These are phyloP conservation scores for Mycena kentingensis DNA, from an alignment of 768 basidiomycete species.

Conservation along the genomic window DNA sequence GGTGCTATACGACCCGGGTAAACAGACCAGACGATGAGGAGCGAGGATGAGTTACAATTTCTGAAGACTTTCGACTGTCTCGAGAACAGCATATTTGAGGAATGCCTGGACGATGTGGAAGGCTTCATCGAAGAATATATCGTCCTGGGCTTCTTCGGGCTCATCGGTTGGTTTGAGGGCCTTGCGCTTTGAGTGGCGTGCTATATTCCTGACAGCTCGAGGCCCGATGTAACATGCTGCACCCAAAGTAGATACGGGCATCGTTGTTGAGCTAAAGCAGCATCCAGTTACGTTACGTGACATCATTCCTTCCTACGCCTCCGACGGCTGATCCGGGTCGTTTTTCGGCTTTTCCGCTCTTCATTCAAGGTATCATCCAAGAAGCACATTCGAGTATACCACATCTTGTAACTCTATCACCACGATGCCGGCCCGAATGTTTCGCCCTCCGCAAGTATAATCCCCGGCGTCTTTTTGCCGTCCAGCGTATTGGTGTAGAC, in stretches of 20 bases:
- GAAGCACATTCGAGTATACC: too few species aligned
- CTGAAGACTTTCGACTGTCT: constrained; percentile 74
- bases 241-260: constrained; percentile 58
- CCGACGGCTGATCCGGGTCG: too few species aligned
- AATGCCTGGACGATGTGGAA: constrained; percentile 76
- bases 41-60: constrained; percentile 45
- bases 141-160: constrained; percentile 54
- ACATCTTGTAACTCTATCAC: background rate
- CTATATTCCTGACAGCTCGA: constrained; percentile 56
- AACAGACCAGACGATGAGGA: too few species aligned
- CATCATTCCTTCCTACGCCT: too few species aligned
- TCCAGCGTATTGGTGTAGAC: constrained; percentile 31
- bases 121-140: constrained; percentile 75
- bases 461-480: constrained; percentile 11
- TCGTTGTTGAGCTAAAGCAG: constrained; percentile 20
- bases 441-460: constrained; percentile 11
- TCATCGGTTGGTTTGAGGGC: constrained; percentile 36
- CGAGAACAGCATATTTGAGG: constrained; percentile 61
- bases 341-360: too few species aligned
- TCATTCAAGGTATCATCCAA: too few species aligned
- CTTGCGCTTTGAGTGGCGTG: constrained; percentile 48
- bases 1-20: too few species aligned
- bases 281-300: too few species aligned
- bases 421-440: constrained; percentile 12
- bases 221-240: constrained; percentile 58